These are phyloP conservation scores for Aspergillus ochraceus DNA, from an alignment of 2,329 filamentous ascomycete genomes.

Conservation along the genomic window DNA sequence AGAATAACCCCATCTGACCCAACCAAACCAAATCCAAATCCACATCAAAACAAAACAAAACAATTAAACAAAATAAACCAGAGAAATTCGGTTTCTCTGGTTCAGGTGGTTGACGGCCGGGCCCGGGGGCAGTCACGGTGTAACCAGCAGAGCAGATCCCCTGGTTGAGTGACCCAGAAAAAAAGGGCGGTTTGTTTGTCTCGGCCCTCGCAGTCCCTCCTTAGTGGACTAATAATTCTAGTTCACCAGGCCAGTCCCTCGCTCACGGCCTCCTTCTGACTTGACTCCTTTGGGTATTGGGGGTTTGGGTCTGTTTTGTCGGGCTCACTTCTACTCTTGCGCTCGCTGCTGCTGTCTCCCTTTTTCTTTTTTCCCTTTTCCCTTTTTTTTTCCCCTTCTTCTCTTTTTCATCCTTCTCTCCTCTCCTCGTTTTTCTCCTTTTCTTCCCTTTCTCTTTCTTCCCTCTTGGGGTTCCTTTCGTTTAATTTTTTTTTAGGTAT, in stretches of 20 bases:
- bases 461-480: conserved; percentile 10
- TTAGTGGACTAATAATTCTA: not conserved
- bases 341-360: not conserved
- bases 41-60: not conserved
- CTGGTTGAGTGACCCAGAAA: conserved; percentile 13
- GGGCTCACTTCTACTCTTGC: conserved; percentile 5
- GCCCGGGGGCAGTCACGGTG: conserved; percentile 14
- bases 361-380: conserved; percentile 2
- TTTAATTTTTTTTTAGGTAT: not conserved
- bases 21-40: not conserved
- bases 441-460: conserved; percentile 14
- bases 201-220: conserved; percentile 11
- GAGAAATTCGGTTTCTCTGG: conserved; percentile 3
- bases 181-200: conserved; percentile 20
- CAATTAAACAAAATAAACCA: not conserved
- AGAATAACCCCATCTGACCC: too few relatives aligned
- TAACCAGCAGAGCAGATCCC: conserved; percentile 16
- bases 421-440: conserved; percentile 7
- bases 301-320: conserved; percentile 11
- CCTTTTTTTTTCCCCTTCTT: conserved; percentile 14
- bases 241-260: conserved; percentile 14
- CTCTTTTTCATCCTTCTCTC: conserved; percentile 12
- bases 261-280: conserved; percentile 11
- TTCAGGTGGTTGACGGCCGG: conserved; percentile 16
- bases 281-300: conserved; percentile 15